phyloP scores from a whole-genome alignment of 1,284 basidiomycete genomes.

The Dichomitus squalens region DNA sequence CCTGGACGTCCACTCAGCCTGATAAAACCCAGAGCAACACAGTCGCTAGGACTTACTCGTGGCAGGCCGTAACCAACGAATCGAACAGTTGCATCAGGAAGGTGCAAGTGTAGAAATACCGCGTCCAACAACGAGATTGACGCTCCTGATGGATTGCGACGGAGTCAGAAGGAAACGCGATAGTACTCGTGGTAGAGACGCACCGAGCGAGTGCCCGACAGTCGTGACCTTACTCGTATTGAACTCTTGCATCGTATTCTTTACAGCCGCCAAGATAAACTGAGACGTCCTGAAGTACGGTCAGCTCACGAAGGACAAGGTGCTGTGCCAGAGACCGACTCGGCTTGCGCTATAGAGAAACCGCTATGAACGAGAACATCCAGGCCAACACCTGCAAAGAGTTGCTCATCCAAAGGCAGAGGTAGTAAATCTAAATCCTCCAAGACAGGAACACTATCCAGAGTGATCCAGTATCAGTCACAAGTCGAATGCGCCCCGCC shows the following conservation, averaged over 20 bases:
- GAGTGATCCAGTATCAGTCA: background rate
- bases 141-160: conserved; percentile 33
- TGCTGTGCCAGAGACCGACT: conserved; percentile 34
- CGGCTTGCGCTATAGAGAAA: conserved; percentile 53
- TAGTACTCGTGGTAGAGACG: background rate
- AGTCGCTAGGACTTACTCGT: conserved; percentile 36
- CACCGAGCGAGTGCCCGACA: conserved; percentile 44
- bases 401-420: conserved; percentile 27
- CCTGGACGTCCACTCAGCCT: background rate
- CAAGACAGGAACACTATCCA: conserved; percentile 31
- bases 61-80: conserved; percentile 53
- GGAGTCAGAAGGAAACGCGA: conserved; percentile 22
- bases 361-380: conserved; percentile 56
- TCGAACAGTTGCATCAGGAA: conserved; percentile 41
- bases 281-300: conserved; percentile 32
- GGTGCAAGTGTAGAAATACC: conserved; percentile 46
- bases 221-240: conserved; percentile 34
- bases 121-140: conserved; percentile 49
- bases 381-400: conserved; percentile 58
- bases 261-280: conserved; percentile 38
- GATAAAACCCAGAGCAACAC: background rate
- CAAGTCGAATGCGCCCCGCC: background rate
- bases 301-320: background rate
- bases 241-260: conserved; percentile 32
- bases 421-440: conserved; percentile 35